Evolutionary conservation across 345 rosid species (phyloP).

Genomic region (Kandelia obovata): DNA sequence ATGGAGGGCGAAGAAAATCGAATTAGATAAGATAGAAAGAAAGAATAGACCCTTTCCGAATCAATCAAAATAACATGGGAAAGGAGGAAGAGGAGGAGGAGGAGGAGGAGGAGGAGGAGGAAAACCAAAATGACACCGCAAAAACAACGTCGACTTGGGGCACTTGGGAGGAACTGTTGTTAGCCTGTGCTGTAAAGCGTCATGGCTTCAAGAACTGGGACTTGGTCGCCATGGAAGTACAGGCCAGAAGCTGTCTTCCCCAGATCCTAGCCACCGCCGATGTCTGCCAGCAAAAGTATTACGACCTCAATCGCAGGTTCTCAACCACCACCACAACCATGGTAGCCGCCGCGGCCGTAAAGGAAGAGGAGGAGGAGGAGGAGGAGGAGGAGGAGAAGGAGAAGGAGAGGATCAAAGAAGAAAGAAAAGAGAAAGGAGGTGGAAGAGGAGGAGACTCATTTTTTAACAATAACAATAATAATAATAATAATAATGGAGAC

Average conservation of each 20-base stretch:
- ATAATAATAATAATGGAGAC: not conserved
- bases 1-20: constrained; percentile 9
- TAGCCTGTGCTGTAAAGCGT: constrained; percentile 79
- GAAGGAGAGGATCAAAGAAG: not conserved
- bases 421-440: not conserved
- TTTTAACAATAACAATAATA: not conserved
- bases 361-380: constrained; percentile 4
- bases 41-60: not conserved
- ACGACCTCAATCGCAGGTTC: constrained; percentile 65
- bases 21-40: not conserved
- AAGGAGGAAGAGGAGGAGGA: not conserved
- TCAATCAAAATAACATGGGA: not conserved
- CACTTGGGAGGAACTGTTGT: constrained; percentile 73
- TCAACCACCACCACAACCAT: not conserved
- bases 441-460: too few relatives aligned
- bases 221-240: constrained; percentile 67
- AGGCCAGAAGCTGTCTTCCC: constrained; percentile 46
- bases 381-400: too few relatives aligned
- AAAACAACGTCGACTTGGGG: constrained; percentile 48
- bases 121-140: not conserved
- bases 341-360: not conserved
- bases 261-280: constrained; percentile 40
- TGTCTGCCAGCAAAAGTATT: constrained; percentile 53
- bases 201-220: constrained; percentile 76
- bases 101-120: not conserved